These are phyloP conservation scores for Boletus fagicola DNA, from an alignment of 768 basidiomycete genomes.

Conservation along the genomic window DNA sequence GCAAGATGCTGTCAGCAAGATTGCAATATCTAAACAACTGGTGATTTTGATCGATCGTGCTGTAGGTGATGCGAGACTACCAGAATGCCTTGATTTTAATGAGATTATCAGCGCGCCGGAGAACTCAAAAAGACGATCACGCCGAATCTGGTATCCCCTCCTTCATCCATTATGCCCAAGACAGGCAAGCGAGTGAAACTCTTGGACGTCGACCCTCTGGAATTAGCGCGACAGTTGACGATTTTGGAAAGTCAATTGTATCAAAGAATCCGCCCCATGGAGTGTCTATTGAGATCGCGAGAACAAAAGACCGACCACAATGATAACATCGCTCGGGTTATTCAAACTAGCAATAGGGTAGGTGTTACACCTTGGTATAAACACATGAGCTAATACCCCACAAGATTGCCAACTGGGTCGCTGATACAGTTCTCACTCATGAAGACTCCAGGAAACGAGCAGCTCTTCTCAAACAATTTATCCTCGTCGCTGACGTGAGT, in stretches of 20 bases:
- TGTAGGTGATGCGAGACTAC: constrained; percentile 46
- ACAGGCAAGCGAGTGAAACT: constrained; percentile 72
- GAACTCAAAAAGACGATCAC: constrained; percentile 56
- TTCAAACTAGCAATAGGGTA: constrained; percentile 85
- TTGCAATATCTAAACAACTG: constrained; percentile 74
- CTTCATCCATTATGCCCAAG: constrained; percentile 74
- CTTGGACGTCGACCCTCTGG: constrained; percentile 81
- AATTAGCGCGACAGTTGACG: constrained; percentile 90
- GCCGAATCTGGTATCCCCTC: constrained; percentile 59
- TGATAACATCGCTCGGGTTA: constrained; percentile 85
- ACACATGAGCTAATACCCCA: constrained; percentile 1
- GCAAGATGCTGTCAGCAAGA: constrained; percentile 58
- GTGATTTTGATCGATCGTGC: constrained; percentile 73
- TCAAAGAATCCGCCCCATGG: constrained; percentile 83
- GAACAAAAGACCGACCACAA: constrained; percentile 70
- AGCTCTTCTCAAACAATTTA: constrained; percentile 81
- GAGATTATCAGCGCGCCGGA: constrained; percentile 45
- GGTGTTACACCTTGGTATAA: constrained; percentile 18
- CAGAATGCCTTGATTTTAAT: constrained; percentile 13
- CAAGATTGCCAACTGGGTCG: constrained; percentile 93
- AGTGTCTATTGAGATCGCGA: constrained; percentile 83
- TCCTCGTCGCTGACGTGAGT: constrained; percentile 86
- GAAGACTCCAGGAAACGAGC: constrained; percentile 86
- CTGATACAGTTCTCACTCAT: constrained; percentile 73
- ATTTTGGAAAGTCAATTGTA: constrained; percentile 87